These are phyloP conservation scores for Craterostigma plantagineum DNA, from an alignment of 257 asterid species.

Conservation along the genomic window DNA sequence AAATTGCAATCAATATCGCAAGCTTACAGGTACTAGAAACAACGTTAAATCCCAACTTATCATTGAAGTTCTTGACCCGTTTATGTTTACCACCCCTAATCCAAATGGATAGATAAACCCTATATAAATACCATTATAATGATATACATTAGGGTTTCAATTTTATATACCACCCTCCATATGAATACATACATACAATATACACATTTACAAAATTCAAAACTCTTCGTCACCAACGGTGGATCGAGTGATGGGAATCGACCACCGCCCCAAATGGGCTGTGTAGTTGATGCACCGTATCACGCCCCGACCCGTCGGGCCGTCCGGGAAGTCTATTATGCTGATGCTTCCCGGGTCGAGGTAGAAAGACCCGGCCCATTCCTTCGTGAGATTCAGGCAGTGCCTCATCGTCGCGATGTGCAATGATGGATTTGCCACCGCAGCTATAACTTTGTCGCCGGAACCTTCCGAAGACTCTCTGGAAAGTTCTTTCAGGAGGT, in stretches of 20 bases:
- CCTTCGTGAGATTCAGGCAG: conserved; percentile 56
- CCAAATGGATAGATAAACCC: no score
- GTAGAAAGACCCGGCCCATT: conserved; percentile 70
- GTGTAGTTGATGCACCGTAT: conserved; percentile 90
- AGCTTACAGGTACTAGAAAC: no score
- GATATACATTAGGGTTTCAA: no score
- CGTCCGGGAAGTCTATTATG: conserved; percentile 75
- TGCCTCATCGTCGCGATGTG: conserved; percentile 75
- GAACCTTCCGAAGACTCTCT: conserved; percentile 27
- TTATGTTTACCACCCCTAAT: no score
- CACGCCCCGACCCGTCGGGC: conserved; percentile 48
- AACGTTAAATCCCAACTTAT: no score
- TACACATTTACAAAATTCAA: conserved; percentile 8
- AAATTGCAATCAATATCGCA: no score
- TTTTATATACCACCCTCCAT: no score
- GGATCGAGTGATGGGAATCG: conserved; percentile 68
- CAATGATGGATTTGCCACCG: conserved; percentile 64
- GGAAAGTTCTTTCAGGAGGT: conserved; percentile 32
- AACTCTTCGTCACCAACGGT: conserved; percentile 44
- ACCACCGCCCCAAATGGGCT: conserved; percentile 87
- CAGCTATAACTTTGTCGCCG: conserved; percentile 28
- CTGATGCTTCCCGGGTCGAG: conserved; percentile 77
- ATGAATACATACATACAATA: no score
- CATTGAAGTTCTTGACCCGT: no score
- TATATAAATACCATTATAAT: no score